Conservation (phyloP, 108 stramenopile genomes). For the Cyclotella kingstonii region DNA sequence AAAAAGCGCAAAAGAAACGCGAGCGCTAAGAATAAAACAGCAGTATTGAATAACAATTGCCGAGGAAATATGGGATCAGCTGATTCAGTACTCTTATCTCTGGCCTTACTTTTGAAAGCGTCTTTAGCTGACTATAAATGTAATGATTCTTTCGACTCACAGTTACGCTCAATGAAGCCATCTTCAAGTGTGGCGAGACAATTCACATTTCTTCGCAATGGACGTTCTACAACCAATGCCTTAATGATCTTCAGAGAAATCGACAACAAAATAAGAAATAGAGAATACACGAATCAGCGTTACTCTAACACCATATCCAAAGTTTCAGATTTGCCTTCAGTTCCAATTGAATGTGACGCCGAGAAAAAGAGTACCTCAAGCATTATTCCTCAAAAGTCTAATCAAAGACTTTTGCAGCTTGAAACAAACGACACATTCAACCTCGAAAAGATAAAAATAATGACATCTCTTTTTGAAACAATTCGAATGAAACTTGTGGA, state of each 20-base stretch:
- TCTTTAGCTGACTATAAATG: slow-evolving; percentile 11
- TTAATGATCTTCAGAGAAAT: slow-evolving; percentile 21
- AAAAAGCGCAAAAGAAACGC: slow-evolving; percentile 38
- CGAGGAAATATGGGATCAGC: slow-evolving; percentile 14
- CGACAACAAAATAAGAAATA: no score
- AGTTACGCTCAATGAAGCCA: slow-evolving; percentile 12
- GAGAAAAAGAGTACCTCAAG: neutral
- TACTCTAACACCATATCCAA: slow-evolving; percentile 13
- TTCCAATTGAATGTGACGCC: slow-evolving; percentile 9
- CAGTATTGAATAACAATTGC: slow-evolving; percentile 4
- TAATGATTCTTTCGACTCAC: neutral
- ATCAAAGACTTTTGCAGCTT: no score
- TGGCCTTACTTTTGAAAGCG: slow-evolving; percentile 29
- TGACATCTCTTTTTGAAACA: slow-evolving; percentile 37
- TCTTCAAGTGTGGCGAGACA: slow-evolving; percentile 25
- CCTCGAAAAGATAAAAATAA: slow-evolving; percentile 24
- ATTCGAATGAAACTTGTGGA: slow-evolving; percentile 35
- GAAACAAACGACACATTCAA: no score
- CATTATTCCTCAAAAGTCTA: no score
- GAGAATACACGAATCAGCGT: no score
- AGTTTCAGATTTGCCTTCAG: slow-evolving; percentile 28
- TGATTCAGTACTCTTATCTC: slow-evolving; percentile 37
- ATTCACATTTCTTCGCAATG: slow-evolving; percentile 28
- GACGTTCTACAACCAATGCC: slow-evolving; percentile 33
- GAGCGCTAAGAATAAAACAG: slow-evolving; percentile 8